Conservation (phyloP, 1,284 basidiomycete species). For the Sanghuangporus sanghuang region DNA sequence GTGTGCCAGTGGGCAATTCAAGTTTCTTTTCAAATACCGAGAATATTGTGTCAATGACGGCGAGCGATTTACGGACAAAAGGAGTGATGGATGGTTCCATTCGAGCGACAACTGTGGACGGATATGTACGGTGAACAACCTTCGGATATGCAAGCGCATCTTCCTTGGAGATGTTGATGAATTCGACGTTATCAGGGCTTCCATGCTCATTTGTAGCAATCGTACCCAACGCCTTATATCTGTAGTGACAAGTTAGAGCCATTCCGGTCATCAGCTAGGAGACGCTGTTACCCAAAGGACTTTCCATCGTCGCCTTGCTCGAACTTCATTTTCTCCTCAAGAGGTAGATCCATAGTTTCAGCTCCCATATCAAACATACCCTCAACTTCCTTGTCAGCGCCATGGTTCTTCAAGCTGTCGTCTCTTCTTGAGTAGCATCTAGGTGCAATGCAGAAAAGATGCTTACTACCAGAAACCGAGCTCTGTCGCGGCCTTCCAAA, state of each 20-base stretch:
- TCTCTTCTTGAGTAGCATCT: neutral
- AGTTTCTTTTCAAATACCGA: slow-evolving; percentile 52
- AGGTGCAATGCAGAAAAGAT: neutral
- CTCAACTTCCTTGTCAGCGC: slow-evolving; percentile 42
- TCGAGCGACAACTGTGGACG: slow-evolving; percentile 41
- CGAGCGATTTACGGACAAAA: slow-evolving; percentile 53
- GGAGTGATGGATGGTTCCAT: slow-evolving; percentile 47
- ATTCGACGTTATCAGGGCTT: slow-evolving; percentile 51
- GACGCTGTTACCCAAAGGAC: slow-evolving; percentile 46
- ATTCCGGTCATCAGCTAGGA: no score
- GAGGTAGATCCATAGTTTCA: slow-evolving; percentile 51
- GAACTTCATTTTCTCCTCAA: slow-evolving; percentile 58
- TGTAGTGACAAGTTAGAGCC: slow-evolving; percentile 22
- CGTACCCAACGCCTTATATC: slow-evolving; percentile 61
- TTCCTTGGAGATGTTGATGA: slow-evolving; percentile 64
- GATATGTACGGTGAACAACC: slow-evolving; percentile 49
- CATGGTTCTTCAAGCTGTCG: slow-evolving; percentile 56
- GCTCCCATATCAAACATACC: slow-evolving; percentile 58
- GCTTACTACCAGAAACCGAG: slow-evolving; percentile 55
- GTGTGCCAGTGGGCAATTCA: slow-evolving; percentile 45
- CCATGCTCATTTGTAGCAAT: slow-evolving; percentile 66
- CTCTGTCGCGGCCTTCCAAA: slow-evolving; percentile 50
- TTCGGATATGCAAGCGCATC: slow-evolving; percentile 55
- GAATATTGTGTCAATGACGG: slow-evolving; percentile 49
- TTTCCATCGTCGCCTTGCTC: slow-evolving; percentile 61